phyloP scores from a whole-genome alignment of 768 basidiomycete genomes.

The Russula olivacea region DNA sequence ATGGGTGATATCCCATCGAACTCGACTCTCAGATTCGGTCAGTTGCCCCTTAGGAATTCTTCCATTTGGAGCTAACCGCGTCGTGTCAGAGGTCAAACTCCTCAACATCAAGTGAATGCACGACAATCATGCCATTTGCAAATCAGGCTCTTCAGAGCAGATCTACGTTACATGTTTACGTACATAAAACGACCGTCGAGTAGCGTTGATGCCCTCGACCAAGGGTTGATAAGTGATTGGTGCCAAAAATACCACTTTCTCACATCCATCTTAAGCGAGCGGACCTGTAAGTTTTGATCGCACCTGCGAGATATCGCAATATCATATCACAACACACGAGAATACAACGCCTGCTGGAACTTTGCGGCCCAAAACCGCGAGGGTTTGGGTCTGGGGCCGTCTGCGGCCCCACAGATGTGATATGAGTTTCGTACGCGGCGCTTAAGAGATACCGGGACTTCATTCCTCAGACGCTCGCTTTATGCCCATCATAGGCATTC shows the following conservation, averaged over 20 bases:
- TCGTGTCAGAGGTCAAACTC: slow-evolving; percentile 60
- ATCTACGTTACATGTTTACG: slow-evolving; percentile 12
- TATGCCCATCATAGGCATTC: not conserved
- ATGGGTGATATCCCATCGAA: slow-evolving; percentile 63
- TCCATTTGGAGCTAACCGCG: slow-evolving; percentile 10
- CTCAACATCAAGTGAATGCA: slow-evolving; percentile 53
- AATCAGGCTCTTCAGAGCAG: not conserved
- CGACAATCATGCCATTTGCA: slow-evolving; percentile 1
- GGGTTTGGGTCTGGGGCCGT: not conserved
- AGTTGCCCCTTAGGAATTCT: not conserved
- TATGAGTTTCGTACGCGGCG: not conserved
- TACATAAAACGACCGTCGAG: slow-evolving; percentile 25
- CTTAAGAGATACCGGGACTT: not conserved
- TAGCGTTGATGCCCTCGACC: slow-evolving; percentile 6
- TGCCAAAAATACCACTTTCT: slow-evolving; percentile 8
- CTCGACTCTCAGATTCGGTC: slow-evolving; percentile 75
- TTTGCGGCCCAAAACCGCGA: not conserved
- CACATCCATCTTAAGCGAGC: slow-evolving; percentile 4
- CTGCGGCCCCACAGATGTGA: not conserved
- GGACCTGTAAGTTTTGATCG: not conserved
- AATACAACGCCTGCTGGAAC: not conserved
- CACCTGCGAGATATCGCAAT: not conserved
- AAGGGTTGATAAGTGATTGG: not conserved
- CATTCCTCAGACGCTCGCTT: not conserved
- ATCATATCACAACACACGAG: not conserved